These are phyloP conservation scores for Botryosphaeria dothidea DNA, from an alignment of 2,329 filamentous ascomycete genomes.

Conservation along the genomic window DNA sequence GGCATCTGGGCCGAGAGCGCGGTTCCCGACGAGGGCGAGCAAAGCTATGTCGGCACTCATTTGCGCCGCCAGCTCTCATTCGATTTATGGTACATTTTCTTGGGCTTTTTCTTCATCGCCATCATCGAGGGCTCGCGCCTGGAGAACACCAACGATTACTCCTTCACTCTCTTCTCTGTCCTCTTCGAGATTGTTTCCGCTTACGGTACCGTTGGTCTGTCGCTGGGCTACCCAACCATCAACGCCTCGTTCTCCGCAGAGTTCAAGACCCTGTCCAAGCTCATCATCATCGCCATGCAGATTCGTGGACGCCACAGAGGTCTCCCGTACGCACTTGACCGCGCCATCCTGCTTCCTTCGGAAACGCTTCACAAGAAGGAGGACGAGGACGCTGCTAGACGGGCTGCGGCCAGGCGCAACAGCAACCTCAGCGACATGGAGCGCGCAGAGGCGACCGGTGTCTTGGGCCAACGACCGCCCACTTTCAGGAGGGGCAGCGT, in stretches of 20 bases:
- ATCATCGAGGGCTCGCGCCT: constrained; percentile 81
- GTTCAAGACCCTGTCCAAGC: constrained; percentile 70
- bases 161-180: constrained; percentile 51
- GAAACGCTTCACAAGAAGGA: constrained; percentile 65
- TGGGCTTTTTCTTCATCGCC: constrained; percentile 88
- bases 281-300: constrained; percentile 68
- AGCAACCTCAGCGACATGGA: constrained; percentile 27
- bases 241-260: constrained; percentile 82
- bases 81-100: constrained; percentile 94
- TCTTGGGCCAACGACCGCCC: neutral
- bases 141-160: constrained; percentile 57
- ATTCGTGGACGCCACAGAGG: constrained; percentile 66
- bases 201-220: constrained; percentile 84
- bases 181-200: constrained; percentile 46
- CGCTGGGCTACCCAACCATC: constrained; percentile 73
- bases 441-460: constrained; percentile 17
- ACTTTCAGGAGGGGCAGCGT: neutral
- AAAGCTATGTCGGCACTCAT: constrained; percentile 88
- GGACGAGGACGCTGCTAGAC: constrained; percentile 51
- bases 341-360: constrained; percentile 68
- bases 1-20: constrained; percentile 65
- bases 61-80: constrained; percentile 92
- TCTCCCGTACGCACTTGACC: constrained; percentile 66
- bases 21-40: constrained; percentile 47
- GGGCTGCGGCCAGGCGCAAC: constrained; percentile 29